A percentile compares a stretch with the other conserved stretches of the same genome.
phyloP scores from a whole-genome alignment of 306 rosid species.

The Canavalia ensiformis region DNA sequence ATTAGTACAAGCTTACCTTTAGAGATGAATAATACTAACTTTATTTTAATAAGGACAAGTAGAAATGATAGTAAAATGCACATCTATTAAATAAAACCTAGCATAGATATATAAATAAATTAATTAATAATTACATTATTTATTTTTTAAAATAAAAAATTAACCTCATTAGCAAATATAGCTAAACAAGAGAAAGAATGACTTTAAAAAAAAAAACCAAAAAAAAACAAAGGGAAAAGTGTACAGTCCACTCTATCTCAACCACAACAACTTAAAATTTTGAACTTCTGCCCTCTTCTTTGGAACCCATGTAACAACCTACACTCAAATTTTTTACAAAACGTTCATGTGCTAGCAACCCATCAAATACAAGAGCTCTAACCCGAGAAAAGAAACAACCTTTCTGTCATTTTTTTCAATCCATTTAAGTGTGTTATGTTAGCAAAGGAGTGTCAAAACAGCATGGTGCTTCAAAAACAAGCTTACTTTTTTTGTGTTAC shows the following conservation, averaged over 20 bases:
- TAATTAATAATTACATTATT: too few species aligned
- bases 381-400: constrained; percentile 1
- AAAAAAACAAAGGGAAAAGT: not conserved
- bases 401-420: not conserved
- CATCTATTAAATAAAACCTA: too few species aligned
- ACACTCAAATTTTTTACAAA: constrained; percentile 3
- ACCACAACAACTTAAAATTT: constrained; percentile 13
- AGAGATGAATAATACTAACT: too few species aligned
- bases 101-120: too few species aligned
- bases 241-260: constrained; percentile 39
- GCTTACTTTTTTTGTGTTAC: not conserved
- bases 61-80: too few species aligned
- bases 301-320: not conserved
- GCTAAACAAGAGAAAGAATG: too few species aligned
- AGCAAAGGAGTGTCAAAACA: not conserved
- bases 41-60: too few species aligned
- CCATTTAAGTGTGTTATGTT: constrained; percentile 9
- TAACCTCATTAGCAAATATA: too few species aligned
- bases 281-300: constrained; percentile 18
- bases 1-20: too few species aligned
- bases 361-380: not conserved
- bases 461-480: constrained; percentile 6
- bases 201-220: too few species aligned
- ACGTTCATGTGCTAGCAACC: constrained; percentile 1
- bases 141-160: too few species aligned